Base-by-base conservation (phyloP, 768 basidiomycete genomes). In the Rhodotorula diobovata region DNA sequence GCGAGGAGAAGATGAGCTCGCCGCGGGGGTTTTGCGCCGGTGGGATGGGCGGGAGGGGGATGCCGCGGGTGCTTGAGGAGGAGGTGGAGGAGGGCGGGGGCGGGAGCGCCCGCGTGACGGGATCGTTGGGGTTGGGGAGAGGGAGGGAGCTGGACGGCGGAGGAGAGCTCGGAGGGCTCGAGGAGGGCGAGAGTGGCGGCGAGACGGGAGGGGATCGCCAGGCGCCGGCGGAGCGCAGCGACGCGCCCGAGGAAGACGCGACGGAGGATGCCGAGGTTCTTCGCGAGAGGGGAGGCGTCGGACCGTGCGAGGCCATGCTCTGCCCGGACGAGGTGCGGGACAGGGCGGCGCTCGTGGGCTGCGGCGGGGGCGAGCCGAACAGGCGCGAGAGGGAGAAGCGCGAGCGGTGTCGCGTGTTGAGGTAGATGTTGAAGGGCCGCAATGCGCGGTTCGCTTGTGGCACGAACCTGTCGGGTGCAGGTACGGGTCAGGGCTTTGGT, bases 1-100 rank as follows among this genome's bases (percentile, higher is more conserved):
- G 87, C 20, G 89, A 90, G 6, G 90, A 93, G 81, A 99, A 96
- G 66, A 98, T 96, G 69, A 99, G 87, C 79, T 99, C 96, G 61
- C 96, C 95, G 23, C 94, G 88, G 7, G 95, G 93, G 80, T 93
- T 96, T 39, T 84, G 83, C 23, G 92, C 85, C 1, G 93, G 91
- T 6, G 93, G 93, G 53, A 96, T 94, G n/a, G 91, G 86, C 1
- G 88, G 83, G 66, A 91, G 87, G 25, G 85, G 70, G 21, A 76
- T 56, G n/a, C 63, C 72, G 15, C 67, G 43, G 45, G 21, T 32
- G 63, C 15, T 25, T 41, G 35, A 1, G 45, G 41, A 28, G 46
- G 48, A 21, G 12, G 55, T 48, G 43, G 68, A 45, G 73, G 79
- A 68, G 77, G 46, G 65, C 80, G 20, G 81, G 78, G 55, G 81